Evolutionary conservation across 2,329 filamentous ascomycete species (phyloP).

Genomic region (Ophiostoma ips): DNA sequence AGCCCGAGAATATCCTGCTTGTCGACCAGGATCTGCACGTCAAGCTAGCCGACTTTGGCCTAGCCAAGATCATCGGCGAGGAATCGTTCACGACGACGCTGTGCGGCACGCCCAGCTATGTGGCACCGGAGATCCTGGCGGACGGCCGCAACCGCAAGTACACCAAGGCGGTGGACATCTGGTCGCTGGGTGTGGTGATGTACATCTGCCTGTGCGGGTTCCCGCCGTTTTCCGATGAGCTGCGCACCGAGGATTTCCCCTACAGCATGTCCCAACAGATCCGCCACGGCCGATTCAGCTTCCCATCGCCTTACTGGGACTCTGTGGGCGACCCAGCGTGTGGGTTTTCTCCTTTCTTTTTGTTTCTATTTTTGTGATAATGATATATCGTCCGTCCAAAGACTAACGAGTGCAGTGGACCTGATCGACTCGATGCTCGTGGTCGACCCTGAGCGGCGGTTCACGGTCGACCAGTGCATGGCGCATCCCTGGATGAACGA

Average conservation of each 20-base stretch:
- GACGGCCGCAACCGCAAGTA: conserved; percentile 73
- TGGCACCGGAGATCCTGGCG: conserved; percentile 87
- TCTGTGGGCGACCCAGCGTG: conserved; percentile 68
- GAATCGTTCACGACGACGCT: conserved; percentile 95
- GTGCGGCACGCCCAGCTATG: conserved; percentile 93
- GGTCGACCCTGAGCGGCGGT: conserved; percentile 70
- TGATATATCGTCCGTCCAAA: too few relatives aligned
- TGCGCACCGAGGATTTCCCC: conserved; percentile 67
- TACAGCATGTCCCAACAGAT: conserved; percentile 84
- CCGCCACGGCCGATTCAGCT: conserved; percentile 77
- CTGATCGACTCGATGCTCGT: conserved; percentile 92
- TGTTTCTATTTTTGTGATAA: conserved; percentile 1
- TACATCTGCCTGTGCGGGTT: conserved; percentile 97
- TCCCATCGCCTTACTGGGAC: conserved; percentile 94
- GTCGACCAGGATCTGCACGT: conserved; percentile 73
- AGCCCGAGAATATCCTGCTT: conserved; percentile 89
- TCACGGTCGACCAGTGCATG: conserved; percentile 81
- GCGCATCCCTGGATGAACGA: conserved; percentile 79
- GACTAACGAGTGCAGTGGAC: conserved; percentile 42
- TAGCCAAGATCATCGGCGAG: conserved; percentile 97
- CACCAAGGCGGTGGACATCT: conserved; percentile 87
- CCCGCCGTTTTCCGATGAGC: conserved; percentile 90
- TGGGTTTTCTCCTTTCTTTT: conserved; percentile 23
- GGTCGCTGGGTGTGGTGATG: conserved; percentile 93
- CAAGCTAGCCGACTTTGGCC: conserved; percentile 90